A percentile compares a stretch with the other conserved stretches of the same genome.
phyloP scores from a whole-genome alignment of 73 alveolate species.

The Uronychia binucleata region DNA sequence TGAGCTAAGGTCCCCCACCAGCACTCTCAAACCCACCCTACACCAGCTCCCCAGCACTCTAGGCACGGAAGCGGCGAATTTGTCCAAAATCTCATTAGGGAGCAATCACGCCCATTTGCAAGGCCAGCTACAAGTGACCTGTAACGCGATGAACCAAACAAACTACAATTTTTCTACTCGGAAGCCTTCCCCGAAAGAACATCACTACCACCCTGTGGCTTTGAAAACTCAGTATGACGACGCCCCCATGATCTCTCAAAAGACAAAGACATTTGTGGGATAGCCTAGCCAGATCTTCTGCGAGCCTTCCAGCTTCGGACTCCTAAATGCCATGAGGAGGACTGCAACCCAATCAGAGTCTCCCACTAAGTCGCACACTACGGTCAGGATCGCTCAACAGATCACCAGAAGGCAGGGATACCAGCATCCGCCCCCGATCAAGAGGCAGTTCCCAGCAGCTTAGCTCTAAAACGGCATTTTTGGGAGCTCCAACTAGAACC shows the following conservation, averaged over 20 bases:
- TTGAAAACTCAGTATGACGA: neutral
- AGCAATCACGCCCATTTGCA: no score
- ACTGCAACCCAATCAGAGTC: neutral
- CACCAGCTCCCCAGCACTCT: neutral
- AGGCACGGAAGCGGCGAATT: neutral
- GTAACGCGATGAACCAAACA: neutral
- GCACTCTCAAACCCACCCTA: neutral
- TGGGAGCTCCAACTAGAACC: neutral
- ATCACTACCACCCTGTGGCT: no score
- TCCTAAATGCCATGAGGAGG: neutral
- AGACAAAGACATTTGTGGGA: neutral
- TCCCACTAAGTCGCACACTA: neutral
- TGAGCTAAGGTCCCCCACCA: neutral
- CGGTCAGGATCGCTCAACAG: neutral
- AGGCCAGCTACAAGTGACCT: neutral
- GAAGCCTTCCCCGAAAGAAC: neutral
- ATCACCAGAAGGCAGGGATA: neutral
- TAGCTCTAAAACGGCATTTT: neutral
- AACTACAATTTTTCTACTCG: neutral
- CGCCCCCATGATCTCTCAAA: neutral
- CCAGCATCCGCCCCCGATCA: neutral
- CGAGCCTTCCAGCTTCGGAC: neutral
- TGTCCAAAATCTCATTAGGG: no score
- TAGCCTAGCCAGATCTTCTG: neutral
- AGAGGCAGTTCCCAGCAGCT: neutral